Conservation (phyloP, 495 filamentous ascomycete genomes). For the Acidiella bohemica region DNA sequence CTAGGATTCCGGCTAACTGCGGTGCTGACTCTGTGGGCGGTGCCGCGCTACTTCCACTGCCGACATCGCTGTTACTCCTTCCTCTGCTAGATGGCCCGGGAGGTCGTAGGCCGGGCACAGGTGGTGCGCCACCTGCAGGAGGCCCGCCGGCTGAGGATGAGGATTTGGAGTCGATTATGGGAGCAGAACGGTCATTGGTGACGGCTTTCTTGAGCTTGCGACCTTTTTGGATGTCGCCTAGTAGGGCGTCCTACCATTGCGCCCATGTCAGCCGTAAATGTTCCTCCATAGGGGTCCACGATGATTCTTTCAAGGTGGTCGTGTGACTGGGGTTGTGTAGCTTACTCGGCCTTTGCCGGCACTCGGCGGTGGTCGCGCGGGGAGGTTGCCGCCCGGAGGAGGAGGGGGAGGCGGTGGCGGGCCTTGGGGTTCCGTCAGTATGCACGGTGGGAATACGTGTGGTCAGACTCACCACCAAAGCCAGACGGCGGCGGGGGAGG, state of each 20-base stretch:
- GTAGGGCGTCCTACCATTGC: slow-evolving; percentile 58
- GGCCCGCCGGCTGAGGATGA: slow-evolving; percentile 45
- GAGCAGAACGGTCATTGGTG: slow-evolving; percentile 90
- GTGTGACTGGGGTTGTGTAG: slow-evolving; percentile 6
- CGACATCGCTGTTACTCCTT: slow-evolving; percentile 70
- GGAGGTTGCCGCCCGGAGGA: slow-evolving; percentile 31
- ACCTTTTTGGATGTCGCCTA: slow-evolving; percentile 81
- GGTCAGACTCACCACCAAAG: neutral
- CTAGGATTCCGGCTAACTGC: slow-evolving; percentile 80
- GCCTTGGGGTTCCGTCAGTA: no score
- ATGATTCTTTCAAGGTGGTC: no score
- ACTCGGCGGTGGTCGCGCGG: slow-evolving; percentile 35
- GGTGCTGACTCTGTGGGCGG: slow-evolving; percentile 43
- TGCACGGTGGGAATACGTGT: no score
- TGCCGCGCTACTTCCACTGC: slow-evolving; percentile 33
- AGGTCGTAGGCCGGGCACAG: slow-evolving; percentile 68
- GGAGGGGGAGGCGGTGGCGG: slow-evolving; percentile 55
- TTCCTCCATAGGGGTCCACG: neutral
- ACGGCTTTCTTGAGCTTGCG: slow-evolving; percentile 68
- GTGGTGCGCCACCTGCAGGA: slow-evolving; percentile 58
- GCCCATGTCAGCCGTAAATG: slow-evolving; percentile 16
- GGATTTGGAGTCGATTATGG: slow-evolving; percentile 39
- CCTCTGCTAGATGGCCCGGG: slow-evolving; percentile 56
- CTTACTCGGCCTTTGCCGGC: slow-evolving; percentile 44
- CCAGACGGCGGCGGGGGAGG: slow-evolving; percentile 45